Evolutionary conservation across 2,329 filamentous ascomycete genomes (phyloP), one percentile per base, ranked within the genome.

Genomic region (Thielaviopsis punctulata): DNA sequence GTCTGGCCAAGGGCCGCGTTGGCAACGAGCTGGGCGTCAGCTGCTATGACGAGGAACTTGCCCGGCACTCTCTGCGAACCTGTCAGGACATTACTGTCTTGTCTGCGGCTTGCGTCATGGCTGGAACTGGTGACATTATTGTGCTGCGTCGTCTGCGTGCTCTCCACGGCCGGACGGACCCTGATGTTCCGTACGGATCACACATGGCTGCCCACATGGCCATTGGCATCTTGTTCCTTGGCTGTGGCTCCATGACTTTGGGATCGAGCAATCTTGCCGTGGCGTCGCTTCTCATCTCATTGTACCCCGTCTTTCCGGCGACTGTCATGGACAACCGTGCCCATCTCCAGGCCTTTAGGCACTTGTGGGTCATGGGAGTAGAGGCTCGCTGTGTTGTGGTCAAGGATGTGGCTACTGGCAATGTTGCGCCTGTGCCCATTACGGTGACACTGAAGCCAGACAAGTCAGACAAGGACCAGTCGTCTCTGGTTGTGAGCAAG

Each of bases 321-420:
- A 83, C 79, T 25, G 86, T 96, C 1, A 84, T 94, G 60, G 92
- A 98, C 67, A 96, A 96, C 62, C 84, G 86, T 58, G 88, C 87
- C 10, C 92, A 98, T 61, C 73, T 98, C 5, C 92, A 98, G 68
- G 92, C 93, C 3, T 92, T 98, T 69, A 80, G 93, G 4, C 90
- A 98, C 66, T 85, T 98, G 62, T 98, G 92, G 92, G 90, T 95
- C 10, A 73, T 98, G 3, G 92, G 92, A 1, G 83, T 86, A 0
- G 92, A 98, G 61, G 79, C 87, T 9, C 79, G 93, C 49, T 96
- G 90, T 62, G 75, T 98, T 0, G 79, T 98, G 1, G 78, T 86
- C 18, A 85, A 90, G 56, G 92, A 98, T 59, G 77, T 92, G 2
- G 81, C 92, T 55, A 94, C 86, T 0, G 80, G 83, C 41, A 80